Evolutionary conservation across 2,329 filamentous ascomycete species (phyloP), one percentile per base, ranked within the genome.

Genomic region (Akanthomyces uredinophilus): DNA sequence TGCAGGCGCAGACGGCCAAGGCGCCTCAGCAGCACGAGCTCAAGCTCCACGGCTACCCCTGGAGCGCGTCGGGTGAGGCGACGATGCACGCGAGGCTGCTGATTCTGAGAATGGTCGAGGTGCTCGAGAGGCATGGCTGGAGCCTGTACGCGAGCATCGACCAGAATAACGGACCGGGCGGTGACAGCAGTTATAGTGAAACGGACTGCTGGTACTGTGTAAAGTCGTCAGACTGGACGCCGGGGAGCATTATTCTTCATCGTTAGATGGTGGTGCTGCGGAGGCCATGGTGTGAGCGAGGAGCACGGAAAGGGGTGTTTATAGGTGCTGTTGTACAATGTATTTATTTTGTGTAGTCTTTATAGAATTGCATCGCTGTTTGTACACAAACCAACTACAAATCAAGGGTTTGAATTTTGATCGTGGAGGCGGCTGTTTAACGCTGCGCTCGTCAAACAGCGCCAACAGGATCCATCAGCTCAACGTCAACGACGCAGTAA

Each of bases 131-230:
- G 14, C 44, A 59, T 20, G 61, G 61, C 27, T 62, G 54, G 61
- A 62, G 53, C 16, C 16, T 62, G 29, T 62, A 62, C 22, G 61
- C 61, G 20, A 58, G 61, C 39, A 62, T 62, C 27, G 61, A 62
- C 16, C 61, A 62, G 47, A 62, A 62, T 16, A 58, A 39, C 47
- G 49, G 61, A 1, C 50, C 59, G n/a, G 44, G 44, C 11, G 53
- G 61, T 4, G 54, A 62, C 13, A 27, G 51, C 1, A 27, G n/a
- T 27, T 58, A 51, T 13, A 58, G 61, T 14, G 61, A 62, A 47
- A 62, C 61, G 53, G 61, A 62, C 22, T 39, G 41, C 20, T 62
- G 61, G 61, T 62, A 62, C 32, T 62, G 61, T 8, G 53, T 62
- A 44, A 57, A 58, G 39, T 62, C 54, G 11, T 50, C 53, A 37